These are phyloP conservation scores for Penicillium brasilianum DNA, from an alignment of 2,329 filamentous ascomycete genomes.

Conservation along the genomic window DNA sequence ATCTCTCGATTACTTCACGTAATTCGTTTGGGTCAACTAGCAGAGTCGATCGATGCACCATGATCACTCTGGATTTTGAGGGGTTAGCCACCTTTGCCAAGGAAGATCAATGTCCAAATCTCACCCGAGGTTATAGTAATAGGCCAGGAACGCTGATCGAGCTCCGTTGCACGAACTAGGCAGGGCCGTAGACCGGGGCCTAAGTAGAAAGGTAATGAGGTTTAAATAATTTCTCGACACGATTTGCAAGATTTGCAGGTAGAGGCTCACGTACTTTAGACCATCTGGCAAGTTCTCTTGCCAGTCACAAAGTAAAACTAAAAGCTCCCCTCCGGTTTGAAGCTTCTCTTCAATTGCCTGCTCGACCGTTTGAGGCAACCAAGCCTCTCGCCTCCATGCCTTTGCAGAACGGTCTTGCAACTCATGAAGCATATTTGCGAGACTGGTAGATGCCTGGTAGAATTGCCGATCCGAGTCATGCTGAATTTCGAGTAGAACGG, in stretches of 20 bases:
- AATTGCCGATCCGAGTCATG: neutral
- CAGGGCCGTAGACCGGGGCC: neutral
- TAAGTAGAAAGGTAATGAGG: neutral
- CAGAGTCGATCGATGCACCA: slow-evolving; percentile 10
- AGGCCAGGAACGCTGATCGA: slow-evolving; percentile 9
- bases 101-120: neutral
- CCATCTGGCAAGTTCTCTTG: slow-evolving; percentile 7
- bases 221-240: neutral
- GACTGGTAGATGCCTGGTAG: slow-evolving; percentile 4
- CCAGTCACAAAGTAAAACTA: slow-evolving; percentile 11
- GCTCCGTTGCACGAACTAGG: neutral
- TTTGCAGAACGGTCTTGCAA: slow-evolving; percentile 18
- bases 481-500: neutral
- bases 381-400: slow-evolving; percentile 18
- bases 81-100: too few relatives aligned
- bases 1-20: slow-evolving; percentile 13
- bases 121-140: slow-evolving; percentile 13
- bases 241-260: too few relatives aligned
- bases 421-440: slow-evolving; percentile 19
- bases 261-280: slow-evolving; percentile 10
- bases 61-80: slow-evolving; percentile 3
- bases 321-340: slow-evolving; percentile 13
- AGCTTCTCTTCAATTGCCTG: slow-evolving; percentile 22
- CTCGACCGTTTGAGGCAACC: slow-evolving; percentile 16
- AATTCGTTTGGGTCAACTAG: slow-evolving; percentile 13